Conservation (phyloP, 2,329 filamentous ascomycete genomes). For the Huntiella decipiens region DNA sequence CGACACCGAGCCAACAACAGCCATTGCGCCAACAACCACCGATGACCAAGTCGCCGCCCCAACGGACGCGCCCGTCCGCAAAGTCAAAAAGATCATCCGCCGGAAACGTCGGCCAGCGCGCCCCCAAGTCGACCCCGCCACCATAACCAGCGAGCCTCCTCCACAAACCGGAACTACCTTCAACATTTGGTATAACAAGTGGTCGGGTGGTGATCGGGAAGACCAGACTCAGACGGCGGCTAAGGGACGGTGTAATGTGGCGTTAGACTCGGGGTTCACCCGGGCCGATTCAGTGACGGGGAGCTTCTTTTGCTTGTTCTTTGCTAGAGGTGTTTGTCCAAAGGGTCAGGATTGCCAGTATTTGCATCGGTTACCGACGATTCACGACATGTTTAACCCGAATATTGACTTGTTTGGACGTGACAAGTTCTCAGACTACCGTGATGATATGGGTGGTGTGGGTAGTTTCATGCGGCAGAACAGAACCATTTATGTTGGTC, state of each 20-base stretch:
- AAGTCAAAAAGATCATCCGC: slow-evolving; percentile 66
- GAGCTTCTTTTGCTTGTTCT: slow-evolving; percentile 83
- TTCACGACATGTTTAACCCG: slow-evolving; percentile 79
- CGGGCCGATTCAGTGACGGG: slow-evolving; percentile 58
- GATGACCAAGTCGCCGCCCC: background rate
- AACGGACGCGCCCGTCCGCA: slow-evolving; percentile 29
- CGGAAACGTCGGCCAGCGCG: slow-evolving; percentile 81
- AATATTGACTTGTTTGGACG: slow-evolving; percentile 91
- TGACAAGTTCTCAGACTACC: slow-evolving; percentile 82
- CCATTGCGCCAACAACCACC: background rate
- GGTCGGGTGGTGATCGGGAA: slow-evolving; percentile 86
- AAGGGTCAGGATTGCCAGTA: slow-evolving; percentile 90
- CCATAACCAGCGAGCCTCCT: slow-evolving; percentile 65
- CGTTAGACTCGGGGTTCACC: slow-evolving; percentile 60
- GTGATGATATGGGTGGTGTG: slow-evolving; percentile 95
- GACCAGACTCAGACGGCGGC: slow-evolving; percentile 74
- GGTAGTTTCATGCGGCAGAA: slow-evolving; percentile 90
- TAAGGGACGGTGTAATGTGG: slow-evolving; percentile 71
- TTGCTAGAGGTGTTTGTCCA: slow-evolving; percentile 63
- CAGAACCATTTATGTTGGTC: slow-evolving; percentile 77
- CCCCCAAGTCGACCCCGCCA: slow-evolving; percentile 72
- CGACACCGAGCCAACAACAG: slow-evolving; percentile 1
- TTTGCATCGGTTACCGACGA: slow-evolving; percentile 67
- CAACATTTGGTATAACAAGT: slow-evolving; percentile 99
- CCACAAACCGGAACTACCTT: slow-evolving; percentile 89